Evolutionary conservation across 1,284 basidiomycete species (phyloP), one percentile per base, ranked within the genome.

Genomic region (Cystobasidiaceae sp.): DNA sequence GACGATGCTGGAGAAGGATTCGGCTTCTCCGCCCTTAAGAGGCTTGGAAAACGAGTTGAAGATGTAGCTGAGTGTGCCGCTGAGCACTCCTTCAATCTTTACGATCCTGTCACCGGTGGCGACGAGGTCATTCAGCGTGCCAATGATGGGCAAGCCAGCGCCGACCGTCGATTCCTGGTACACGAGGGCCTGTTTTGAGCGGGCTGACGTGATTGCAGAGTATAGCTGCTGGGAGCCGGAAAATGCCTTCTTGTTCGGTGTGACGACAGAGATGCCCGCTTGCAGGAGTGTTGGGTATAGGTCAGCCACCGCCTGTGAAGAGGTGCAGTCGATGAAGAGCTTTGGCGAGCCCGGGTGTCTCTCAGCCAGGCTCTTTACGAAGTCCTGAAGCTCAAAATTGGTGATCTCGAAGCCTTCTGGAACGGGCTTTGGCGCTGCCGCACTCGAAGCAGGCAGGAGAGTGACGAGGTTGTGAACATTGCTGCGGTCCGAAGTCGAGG

Each of bases 211-310:
- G 71, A 97, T 93, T 41, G 80, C 77, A 61, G 88, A 80, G 76
- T 89, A 97, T 41, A 97, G 79, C 17, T 74, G 74, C 33, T 87
- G 79, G n/a, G 84, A 81, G 0, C 88, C 86, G 3, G 91, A 94
- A 75, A 88, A 91, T 0, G 89, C 94, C 79, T 97, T 97, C 79
- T 99, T 99, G 82, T 97, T 99, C 15, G 96, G 94, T 0, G 94
- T 99, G 46, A 96, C 86, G 69, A 99, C 84, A 75, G 87, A 85
- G 60, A 97, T 83, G 7, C 92, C 93, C 6, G 83, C 83, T 58
- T 81, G 79, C 64, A 98, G 80, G 79, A 94, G 88, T 28, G 80
- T 78, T 0, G 96, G 91, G 77, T 98, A 99, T 67, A 88, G 77
- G 27, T 81, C 80, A 1, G 94, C 94, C 37, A 98, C 84, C 17